Conservation (phyloP, 2,329 filamentous ascomycete species). For the Paraphoma sp. region DNA sequence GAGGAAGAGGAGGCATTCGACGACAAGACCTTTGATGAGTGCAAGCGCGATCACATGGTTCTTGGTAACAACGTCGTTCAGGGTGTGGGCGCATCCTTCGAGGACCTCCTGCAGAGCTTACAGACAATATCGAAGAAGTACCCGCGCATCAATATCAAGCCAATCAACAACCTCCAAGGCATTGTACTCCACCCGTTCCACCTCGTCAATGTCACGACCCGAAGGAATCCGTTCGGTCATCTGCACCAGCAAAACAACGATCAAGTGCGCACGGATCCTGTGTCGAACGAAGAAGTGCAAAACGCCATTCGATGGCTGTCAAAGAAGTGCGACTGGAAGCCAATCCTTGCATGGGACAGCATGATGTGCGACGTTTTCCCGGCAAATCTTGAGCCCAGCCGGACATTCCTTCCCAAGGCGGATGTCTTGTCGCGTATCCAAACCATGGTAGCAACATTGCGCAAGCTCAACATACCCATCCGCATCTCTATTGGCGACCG, state of each 20-base stretch:
- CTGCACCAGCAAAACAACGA: slow-evolving; percentile 15
- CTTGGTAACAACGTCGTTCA: slow-evolving; percentile 44
- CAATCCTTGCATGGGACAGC: slow-evolving; percentile 41
- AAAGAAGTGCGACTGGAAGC: slow-evolving; percentile 41
- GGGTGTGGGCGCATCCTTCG: slow-evolving; percentile 40
- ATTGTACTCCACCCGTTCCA: slow-evolving; percentile 44
- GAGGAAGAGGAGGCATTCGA: slow-evolving; percentile 46
- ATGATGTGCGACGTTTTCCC: slow-evolving; percentile 49
- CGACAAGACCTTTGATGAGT: slow-evolving; percentile 41
- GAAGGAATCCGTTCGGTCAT: slow-evolving; percentile 33
- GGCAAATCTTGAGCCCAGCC: slow-evolving; percentile 38
- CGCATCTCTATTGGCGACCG: slow-evolving; percentile 44
- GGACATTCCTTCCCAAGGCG: slow-evolving; percentile 37
- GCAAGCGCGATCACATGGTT: slow-evolving; percentile 42
- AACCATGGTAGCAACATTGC: slow-evolving; percentile 36
- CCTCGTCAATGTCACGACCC: slow-evolving; percentile 42
- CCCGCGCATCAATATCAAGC: slow-evolving; percentile 41
- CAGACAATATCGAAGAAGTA: slow-evolving; percentile 38
- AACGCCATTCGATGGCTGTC: slow-evolving; percentile 41
- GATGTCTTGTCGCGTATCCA: slow-evolving; percentile 41
- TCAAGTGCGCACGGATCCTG: slow-evolving; percentile 28
- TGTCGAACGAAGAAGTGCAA: slow-evolving; percentile 39
- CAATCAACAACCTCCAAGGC: slow-evolving; percentile 33
- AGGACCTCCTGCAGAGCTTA: slow-evolving; percentile 40
- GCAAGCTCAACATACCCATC: slow-evolving; percentile 39